Evolutionary conservation across 139 green algal genomes (phyloP).

Genomic region (Coelastrella sp.): DNA sequence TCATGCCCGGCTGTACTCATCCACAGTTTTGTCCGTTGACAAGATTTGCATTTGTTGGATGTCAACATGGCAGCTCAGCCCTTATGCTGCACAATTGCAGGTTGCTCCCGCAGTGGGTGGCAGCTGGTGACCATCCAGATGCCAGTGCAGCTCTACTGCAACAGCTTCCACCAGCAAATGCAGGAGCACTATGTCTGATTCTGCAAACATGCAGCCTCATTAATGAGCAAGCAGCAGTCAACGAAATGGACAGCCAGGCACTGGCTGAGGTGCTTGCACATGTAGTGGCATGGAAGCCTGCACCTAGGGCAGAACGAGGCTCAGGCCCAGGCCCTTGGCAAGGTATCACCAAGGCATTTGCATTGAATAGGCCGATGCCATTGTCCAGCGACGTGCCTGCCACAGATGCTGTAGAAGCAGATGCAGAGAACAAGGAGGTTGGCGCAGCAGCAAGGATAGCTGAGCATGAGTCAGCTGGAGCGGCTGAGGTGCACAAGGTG

Average conservation of each 20-base stretch:
- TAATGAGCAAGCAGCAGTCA: conserved; percentile 28
- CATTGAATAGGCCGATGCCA: background rate
- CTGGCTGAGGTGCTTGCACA: conserved; percentile 38
- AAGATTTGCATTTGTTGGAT: too few species aligned
- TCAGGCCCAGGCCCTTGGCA: conserved; percentile 10
- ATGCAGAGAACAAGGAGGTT: background rate
- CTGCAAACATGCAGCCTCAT: conserved; percentile 36
- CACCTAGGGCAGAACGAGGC: background rate
- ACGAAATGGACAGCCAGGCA: conserved; percentile 46
- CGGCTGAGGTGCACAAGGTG: conserved; percentile 1
- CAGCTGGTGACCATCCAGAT: background rate
- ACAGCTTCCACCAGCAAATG: conserved; percentile 40
- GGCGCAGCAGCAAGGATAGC: background rate
- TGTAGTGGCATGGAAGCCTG: conserved; percentile 37
- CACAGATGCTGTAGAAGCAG: background rate
- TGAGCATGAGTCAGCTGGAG: background rate
- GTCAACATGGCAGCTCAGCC: too few species aligned
- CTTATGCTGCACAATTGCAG: background rate
- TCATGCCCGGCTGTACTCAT: too few species aligned
- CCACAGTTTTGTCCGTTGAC: too few species aligned
- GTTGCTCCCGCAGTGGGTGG: conserved; percentile 36
- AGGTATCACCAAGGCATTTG: conserved; percentile 33
- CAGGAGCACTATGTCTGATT: conserved; percentile 24
- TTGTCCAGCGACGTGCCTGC: background rate
- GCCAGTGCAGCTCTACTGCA: background rate